Base-by-base conservation (phyloP, 106 monocot genomes). In the Dendrobium officinale region DNA sequence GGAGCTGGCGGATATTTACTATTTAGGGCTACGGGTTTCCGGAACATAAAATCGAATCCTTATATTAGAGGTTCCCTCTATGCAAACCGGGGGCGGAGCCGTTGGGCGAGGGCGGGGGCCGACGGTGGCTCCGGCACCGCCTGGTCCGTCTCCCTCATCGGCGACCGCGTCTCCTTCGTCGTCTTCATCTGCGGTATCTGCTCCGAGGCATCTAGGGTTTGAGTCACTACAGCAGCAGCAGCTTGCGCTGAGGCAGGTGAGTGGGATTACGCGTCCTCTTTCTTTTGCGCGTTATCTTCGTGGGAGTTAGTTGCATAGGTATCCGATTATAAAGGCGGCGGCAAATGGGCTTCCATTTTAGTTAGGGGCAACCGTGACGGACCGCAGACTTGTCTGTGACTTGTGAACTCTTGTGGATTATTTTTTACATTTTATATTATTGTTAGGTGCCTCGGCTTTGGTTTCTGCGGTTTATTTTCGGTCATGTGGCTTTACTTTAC, bases 161-260 rank as follows among this genome's bases (percentile, higher is more conserved):
- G 64, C 87, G 6, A 42, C 85, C 0, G 80, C 87, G 11, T 89
- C 89, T 5, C 80, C 89, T 13, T 86, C 92, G 11, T 86, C 92
- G 19, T 84, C 92, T 9, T 84, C 90, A n/a, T 88, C 90, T 5
- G 83, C 84, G 8, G 80, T 81, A 16, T 81, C 83, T 26, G 84
- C 81, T n/a, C 67, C 83, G 66, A 68, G 77, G 45, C 88, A 84
- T 19, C 43, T 88, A 80, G 83, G 79, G 58, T 80, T 87, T 16
- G 87, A 90, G 6, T 77, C 82, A 13, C 54, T 70, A n/a, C 87
- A 84, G 43, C 82, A 61, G 31, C 87, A 87, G 77, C 86, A 82
- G 80, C 75, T 88, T 11, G 84, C 56, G 56, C 81, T 86, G 76
- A 87, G 86, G 48, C 89, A 89, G 88, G 92, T 92, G 79, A 85